These are phyloP conservation scores for Wickerhamiella cacticola DNA, from an alignment of 805 yeast genomes.

Conservation along the genomic window DNA sequence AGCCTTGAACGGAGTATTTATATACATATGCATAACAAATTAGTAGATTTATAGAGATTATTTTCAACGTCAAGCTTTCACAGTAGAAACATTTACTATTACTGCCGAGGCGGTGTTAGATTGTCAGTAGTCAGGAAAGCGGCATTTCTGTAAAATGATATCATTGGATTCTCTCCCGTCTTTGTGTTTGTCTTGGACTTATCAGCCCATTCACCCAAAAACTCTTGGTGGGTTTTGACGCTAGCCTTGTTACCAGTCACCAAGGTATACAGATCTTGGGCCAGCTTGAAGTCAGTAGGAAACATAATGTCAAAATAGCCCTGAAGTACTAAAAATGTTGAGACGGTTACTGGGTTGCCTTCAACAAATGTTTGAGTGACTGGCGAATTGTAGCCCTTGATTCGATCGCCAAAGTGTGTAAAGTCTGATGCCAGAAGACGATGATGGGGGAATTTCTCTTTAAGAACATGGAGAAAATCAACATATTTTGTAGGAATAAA, in stretches of 20 bases:
- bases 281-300: slow-evolving; percentile 61
- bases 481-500: slow-evolving; percentile 68
- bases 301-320: slow-evolving; percentile 82
- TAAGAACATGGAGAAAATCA: slow-evolving; percentile 51
- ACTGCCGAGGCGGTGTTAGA: too few relatives aligned
- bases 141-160: slow-evolving; percentile 64
- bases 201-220: slow-evolving; percentile 47
- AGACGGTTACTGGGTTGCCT: slow-evolving; percentile 53
- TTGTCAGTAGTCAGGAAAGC: slow-evolving; percentile 36
- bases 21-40: too few relatives aligned
- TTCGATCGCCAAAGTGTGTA: slow-evolving; percentile 31
- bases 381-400: slow-evolving; percentile 54
- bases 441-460: slow-evolving; percentile 61
- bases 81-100: too few relatives aligned
- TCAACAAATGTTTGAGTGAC: slow-evolving; percentile 68
- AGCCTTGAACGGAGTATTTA: too few relatives aligned
- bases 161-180: slow-evolving; percentile 76
- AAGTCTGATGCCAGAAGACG: slow-evolving; percentile 65
- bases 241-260: slow-evolving; percentile 49
- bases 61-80: too few relatives aligned
- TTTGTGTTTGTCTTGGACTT: slow-evolving; percentile 52
- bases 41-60: too few relatives aligned
- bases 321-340: slow-evolving; percentile 70
- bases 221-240: slow-evolving; percentile 49
- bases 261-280: slow-evolving; percentile 48